These are phyloP conservation scores for Tarenaya hassleriana DNA, from an alignment of 345 rosid genomes.

Conservation along the genomic window DNA sequence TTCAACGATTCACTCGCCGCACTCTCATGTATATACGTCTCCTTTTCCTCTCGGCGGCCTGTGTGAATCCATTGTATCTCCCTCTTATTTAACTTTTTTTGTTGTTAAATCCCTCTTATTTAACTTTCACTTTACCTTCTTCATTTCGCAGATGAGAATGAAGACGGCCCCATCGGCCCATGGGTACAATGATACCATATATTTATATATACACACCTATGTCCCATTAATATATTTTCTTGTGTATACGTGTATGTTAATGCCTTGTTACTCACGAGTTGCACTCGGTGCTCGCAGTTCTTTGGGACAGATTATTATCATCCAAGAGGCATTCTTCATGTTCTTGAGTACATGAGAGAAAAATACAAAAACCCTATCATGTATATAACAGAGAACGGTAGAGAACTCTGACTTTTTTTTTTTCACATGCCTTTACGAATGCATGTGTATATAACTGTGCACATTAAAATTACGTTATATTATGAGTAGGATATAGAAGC, in stretches of 20 bases:
- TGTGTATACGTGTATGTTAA: background rate
- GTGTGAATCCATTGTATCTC: background rate
- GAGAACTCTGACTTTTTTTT: background rate
- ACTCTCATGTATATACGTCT: conserved; percentile 17
- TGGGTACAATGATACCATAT: conserved; percentile 3
- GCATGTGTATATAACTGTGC: no score
- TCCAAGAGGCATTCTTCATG: conserved; percentile 20
- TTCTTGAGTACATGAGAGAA: conserved; percentile 9
- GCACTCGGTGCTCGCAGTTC: background rate
- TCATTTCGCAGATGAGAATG: conserved; percentile 6
- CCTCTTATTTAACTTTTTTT: background rate
- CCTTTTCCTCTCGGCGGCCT: background rate
- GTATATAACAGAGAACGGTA: conserved; percentile 23
- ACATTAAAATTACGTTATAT: no score
- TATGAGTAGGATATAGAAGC: conserved; percentile 11
- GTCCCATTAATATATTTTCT: background rate
- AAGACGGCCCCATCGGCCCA: conserved; percentile 17
- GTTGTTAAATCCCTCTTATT: no score
- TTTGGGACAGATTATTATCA: conserved; percentile 7
- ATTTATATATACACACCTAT: background rate
- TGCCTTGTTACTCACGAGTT: background rate
- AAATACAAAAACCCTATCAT: conserved; percentile 11
- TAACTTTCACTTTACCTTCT: background rate
- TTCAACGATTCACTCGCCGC: conserved; percentile 6
- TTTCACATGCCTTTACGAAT: background rate